Base-by-base conservation (phyloP, 306 rosid species). In the Vicia villosa region DNA sequence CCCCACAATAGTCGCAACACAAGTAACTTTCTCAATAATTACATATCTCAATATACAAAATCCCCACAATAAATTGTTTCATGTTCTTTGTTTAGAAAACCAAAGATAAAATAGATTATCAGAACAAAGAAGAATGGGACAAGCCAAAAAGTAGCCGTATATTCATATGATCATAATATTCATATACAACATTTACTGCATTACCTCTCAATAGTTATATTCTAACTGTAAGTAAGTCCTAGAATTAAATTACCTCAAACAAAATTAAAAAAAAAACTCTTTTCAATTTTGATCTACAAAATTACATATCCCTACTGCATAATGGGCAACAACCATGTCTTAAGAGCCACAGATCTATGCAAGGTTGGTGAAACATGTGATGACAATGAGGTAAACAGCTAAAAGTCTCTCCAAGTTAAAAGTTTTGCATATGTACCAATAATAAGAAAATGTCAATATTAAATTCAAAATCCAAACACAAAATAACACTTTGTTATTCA, bases 351-450 rank as follows among this genome's bases (percentile, higher is more conserved):
- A n/a, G n/a, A n/a, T n/a, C n/a, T n/a, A n/a, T n/a, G n/a, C n/a
- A n/a, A n/a, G 99, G 96, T 61, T 88, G 81, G 82, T 94, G 99
- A 81, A 94, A 94, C 91, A 88, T 80, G 86, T 94, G 99, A 84
- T 91, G 88, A 80, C 97, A 94, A 58, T 94, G 96, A 37, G 99
- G 99, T 76, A 94, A 83, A 68, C 95, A 88, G 83, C 99, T 90
- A 13, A 88, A 92, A 8, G 92, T 87, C 85, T 94, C 99, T 74
- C 92, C 99, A 38, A 89, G 81, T 80, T 85, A 92, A 80, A 91
- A 94, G 74, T 91, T 97, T 97, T 94, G 89, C 19, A 81, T 11
- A 52, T n/a, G 77, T 11, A 59, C 64, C 65, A 74, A 72, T 73
- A 52, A 52, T 21, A 55, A 57, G 52, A 77, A 77, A 59, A 49